Evolutionary conservation across 2,329 filamentous ascomycete species (phyloP).

Genomic region (Verticillium zaregamsianum): DNA sequence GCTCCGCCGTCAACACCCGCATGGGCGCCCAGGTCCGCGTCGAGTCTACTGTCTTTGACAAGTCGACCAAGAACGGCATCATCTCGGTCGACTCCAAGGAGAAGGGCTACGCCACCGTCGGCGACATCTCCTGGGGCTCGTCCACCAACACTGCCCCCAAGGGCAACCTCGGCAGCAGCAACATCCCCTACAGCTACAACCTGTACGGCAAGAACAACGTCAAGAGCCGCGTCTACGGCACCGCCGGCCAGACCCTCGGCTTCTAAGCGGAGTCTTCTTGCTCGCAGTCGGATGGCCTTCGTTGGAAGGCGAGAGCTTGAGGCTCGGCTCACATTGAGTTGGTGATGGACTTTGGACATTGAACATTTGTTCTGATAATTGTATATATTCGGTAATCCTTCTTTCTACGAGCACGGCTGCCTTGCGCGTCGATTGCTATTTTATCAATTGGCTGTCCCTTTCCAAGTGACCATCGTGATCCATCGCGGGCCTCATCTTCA

Average conservation of each 20-base stretch:
- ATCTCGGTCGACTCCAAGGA: conserved; percentile 34
- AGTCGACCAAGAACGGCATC: conserved; percentile 30
- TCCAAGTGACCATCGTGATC: no score
- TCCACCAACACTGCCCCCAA: conserved; percentile 42
- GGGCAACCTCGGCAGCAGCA: conserved; percentile 46
- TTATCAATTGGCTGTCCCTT: background rate
- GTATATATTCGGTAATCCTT: background rate
- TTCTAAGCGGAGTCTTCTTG: conserved; percentile 18
- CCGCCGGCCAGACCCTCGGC: conserved; percentile 31
- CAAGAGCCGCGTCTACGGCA: conserved; percentile 34
- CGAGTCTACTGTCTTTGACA: conserved; percentile 48
- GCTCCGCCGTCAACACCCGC: conserved; percentile 50
- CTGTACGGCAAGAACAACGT: conserved; percentile 42
- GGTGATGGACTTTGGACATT: background rate
- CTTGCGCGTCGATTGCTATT: background rate
- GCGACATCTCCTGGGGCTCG: conserved; percentile 38
- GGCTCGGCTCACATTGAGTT: background rate
- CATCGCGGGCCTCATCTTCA: no score
- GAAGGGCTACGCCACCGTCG: conserved; percentile 35
- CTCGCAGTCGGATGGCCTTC: background rate
- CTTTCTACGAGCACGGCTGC: background rate
- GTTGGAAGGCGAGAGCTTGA: background rate
- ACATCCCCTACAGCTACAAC: conserved; percentile 46
- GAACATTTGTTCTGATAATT: background rate
- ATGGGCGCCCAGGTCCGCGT: conserved; percentile 51